phyloP scores from a whole-genome alignment of 306 rosid genomes.

The Hylodesmum podocarpum region DNA sequence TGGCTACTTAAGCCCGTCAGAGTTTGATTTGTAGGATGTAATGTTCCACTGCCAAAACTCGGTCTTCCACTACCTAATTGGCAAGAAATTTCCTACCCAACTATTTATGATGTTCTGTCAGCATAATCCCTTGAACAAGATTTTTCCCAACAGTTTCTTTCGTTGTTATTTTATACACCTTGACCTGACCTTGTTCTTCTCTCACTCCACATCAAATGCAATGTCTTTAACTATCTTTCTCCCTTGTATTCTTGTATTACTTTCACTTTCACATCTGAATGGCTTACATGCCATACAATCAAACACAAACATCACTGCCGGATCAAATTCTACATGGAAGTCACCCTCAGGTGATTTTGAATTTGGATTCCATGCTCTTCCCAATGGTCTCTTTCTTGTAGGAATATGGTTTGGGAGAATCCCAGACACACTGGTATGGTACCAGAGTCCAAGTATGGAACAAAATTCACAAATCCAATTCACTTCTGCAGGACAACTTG shows the following conservation, averaged over 20 bases:
- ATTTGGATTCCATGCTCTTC: slow-evolving; percentile 33
- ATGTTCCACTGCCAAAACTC: not conserved
- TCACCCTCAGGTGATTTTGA: slow-evolving; percentile 37
- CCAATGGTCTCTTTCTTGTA: slow-evolving; percentile 10
- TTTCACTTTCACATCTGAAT: not conserved
- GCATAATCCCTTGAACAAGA: not conserved
- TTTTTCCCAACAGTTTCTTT: not conserved
- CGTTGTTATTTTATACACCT: not conserved
- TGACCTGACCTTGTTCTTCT: not conserved
- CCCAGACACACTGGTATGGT: slow-evolving; percentile 39
- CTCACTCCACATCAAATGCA: not conserved
- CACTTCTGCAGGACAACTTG: slow-evolving; percentile 23
- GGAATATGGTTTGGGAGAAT: slow-evolving; percentile 42
- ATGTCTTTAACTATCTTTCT: slow-evolving; percentile 13
- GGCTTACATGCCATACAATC: not conserved
- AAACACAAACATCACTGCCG: slow-evolving; percentile 33
- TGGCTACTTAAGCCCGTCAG: too few relatives aligned
- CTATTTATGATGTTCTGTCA: not conserved
- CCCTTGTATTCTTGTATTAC: not conserved
- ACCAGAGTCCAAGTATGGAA: slow-evolving; percentile 12
- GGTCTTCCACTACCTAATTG: not conserved
- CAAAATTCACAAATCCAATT: slow-evolving; percentile 28
- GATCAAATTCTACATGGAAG: slow-evolving; percentile 32
- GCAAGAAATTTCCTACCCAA: not conserved
- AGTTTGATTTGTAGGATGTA: not conserved